Conservation (phyloP, 2,329 filamentous ascomycete genomes). For the Verticillium nubilum region DNA sequence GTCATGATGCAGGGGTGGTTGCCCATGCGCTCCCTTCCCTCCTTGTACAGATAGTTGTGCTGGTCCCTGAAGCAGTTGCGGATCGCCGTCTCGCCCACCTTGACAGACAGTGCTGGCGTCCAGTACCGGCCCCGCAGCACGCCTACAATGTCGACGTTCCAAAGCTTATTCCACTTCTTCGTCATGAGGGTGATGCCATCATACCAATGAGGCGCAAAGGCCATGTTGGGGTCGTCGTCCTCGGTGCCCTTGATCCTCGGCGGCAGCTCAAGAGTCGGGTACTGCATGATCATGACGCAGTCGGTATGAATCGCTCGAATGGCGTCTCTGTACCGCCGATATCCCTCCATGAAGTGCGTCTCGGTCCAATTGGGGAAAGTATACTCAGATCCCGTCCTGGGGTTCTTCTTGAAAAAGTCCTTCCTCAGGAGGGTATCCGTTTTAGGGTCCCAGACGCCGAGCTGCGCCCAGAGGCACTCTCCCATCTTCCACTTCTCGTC, state of each 20-base stretch:
- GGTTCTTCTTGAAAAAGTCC: slow-evolving; percentile 81
- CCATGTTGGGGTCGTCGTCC: slow-evolving; percentile 85
- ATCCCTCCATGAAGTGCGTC: slow-evolving; percentile 84
- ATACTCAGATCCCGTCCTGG: slow-evolving; percentile 65
- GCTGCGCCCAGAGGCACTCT: slow-evolving; percentile 95
- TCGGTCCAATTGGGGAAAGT: slow-evolving; percentile 87
- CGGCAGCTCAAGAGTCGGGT: slow-evolving; percentile 85
- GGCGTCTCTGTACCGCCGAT: slow-evolving; percentile 67
- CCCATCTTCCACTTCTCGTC: slow-evolving; percentile 86
- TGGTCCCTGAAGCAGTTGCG: slow-evolving; percentile 90
- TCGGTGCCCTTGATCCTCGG: slow-evolving; percentile 79
- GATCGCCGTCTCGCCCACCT: slow-evolving; percentile 88
- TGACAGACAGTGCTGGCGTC: slow-evolving; percentile 85
- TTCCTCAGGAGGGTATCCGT: slow-evolving; percentile 74
- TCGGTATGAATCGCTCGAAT: slow-evolving; percentile 73
- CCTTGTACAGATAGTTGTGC: slow-evolving; percentile 72
- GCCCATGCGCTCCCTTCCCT: slow-evolving; percentile 84
- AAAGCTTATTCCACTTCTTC: slow-evolving; percentile 97
- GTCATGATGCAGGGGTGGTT: slow-evolving; percentile 85
- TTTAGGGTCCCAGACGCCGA: slow-evolving; percentile 86
- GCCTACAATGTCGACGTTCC: slow-evolving; percentile 95
- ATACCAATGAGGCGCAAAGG: slow-evolving; percentile 94
- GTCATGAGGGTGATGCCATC: slow-evolving; percentile 95
- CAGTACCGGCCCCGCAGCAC: slow-evolving; percentile 84
- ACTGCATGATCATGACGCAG: slow-evolving; percentile 85